Evolutionary conservation across 805 yeast genomes (phyloP), one percentile per base, ranked within the genome.

Genomic region (Schizosaccharomyces cryophilus): DNA sequence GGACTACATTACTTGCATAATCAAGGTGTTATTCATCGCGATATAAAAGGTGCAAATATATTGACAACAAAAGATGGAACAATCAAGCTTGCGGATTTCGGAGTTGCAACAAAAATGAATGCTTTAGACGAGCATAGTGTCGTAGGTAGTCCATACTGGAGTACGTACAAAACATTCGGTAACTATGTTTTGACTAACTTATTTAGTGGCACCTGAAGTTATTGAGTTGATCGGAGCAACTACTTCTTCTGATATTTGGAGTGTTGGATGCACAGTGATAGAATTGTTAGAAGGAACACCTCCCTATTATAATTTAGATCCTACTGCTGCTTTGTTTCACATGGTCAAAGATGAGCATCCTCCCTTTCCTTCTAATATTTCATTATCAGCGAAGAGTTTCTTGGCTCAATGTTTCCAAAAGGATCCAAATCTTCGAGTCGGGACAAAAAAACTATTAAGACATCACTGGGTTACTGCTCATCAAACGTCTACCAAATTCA

Each of bases 111-210:
- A 4, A 74, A 74, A 69, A 19, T 30, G 19, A 38, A 35, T 56
- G 63, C 66, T 40, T 61, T 68, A 6, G 61, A 61, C n/a, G 65
- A 62, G 13, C 61, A 61, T 30, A 63, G 69, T 19, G 68, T 70
- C 67, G 81, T 80, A 17, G 98, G 98, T 1, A 87, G 97, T 0
- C 95, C 96, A 0, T 85, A 90, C 69, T 93, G 97, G 97, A 89
- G 60, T 56, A 56, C 11, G 42, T 9, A 31, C 5, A 19, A 30
- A 26, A 3, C 38, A 5, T 1, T 9, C 5, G 5, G 30, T 56
- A 5, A 13, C 5, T n/a, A 38, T 13, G 21, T 19, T 29, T 17
- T 17, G 29, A 24, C n/a, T 17, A 26, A 21, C 26, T 24, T 7
- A 56, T 7, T 3, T n/a, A 56, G 60, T 93, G 96, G 96, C 98